Evolutionary conservation across 129 eudicot species (phyloP).

Genomic region (Chrysanthemum makinoi): DNA sequence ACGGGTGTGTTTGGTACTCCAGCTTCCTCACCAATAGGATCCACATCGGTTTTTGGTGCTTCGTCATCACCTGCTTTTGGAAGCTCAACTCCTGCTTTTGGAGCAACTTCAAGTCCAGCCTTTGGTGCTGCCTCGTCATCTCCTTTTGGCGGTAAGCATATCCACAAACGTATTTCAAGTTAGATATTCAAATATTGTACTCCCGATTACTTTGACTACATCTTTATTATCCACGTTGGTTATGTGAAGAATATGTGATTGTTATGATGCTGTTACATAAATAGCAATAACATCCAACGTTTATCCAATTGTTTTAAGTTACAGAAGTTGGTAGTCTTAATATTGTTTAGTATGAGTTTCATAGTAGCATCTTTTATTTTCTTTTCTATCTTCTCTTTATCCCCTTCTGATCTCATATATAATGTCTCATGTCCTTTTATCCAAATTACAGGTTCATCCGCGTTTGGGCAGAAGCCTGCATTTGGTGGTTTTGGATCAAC

Average conservation of each 20-base stretch:
- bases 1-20: constrained; percentile 69
- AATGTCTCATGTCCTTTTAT: background rate
- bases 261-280: background rate
- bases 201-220: constrained; percentile 1
- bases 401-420: background rate
- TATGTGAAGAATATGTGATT: constrained; percentile 7
- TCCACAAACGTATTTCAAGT: background rate
- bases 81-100: constrained; percentile 58
- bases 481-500: constrained; percentile 75
- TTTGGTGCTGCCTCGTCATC: constrained; percentile 67
- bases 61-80: constrained; percentile 4
- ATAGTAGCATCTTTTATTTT: background rate
- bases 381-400: background rate
- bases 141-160: constrained; percentile 61
- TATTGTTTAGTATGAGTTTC: no score
- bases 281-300: background rate
- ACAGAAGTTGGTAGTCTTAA: background rate
- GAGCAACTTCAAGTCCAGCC: constrained; percentile 72
- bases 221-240: constrained; percentile 6
- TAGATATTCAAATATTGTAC: background rate
- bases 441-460: background rate
- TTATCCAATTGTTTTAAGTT: background rate
- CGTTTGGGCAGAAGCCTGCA: constrained; percentile 70
- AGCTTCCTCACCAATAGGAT: constrained; percentile 1
- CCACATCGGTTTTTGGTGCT: background rate